Conservation (phyloP, 2,329 filamentous ascomycete species). For the Hypoxylon sp. region DNA sequence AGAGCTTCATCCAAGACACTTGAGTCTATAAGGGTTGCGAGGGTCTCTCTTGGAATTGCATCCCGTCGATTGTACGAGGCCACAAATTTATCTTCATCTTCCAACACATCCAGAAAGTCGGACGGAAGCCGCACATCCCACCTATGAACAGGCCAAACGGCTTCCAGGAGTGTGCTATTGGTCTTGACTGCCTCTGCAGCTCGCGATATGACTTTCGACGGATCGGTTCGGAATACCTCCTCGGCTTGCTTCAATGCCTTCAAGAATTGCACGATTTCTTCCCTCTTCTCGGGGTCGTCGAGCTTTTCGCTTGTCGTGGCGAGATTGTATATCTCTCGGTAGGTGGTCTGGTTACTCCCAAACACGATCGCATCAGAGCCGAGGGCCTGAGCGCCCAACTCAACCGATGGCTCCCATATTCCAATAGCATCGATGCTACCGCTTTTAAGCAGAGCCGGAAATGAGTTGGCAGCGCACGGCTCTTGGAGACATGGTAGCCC, state of each 20-base stretch:
- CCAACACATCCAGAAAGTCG: conserved; percentile 42
- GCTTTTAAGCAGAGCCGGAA: conserved; percentile 43
- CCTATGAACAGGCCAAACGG: conserved; percentile 43
- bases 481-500: conserved; percentile 43
- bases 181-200: conserved; percentile 41
- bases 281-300: conserved; percentile 39
- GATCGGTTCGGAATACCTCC: conserved; percentile 41
- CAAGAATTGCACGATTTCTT: conserved; percentile 46
- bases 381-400: conserved; percentile 44
- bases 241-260: conserved; percentile 44
- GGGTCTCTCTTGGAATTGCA: conserved; percentile 28
- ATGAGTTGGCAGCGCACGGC: conserved; percentile 44
- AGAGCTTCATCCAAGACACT: conserved; percentile 38
- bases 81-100: conserved; percentile 43
- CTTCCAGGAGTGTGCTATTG: conserved; percentile 37
- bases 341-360: conserved; percentile 42
- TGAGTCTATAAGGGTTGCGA: conserved; percentile 37
- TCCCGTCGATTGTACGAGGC: conserved; percentile 26
- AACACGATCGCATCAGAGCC: conserved; percentile 43
- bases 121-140: conserved; percentile 42
- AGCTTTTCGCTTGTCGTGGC: conserved; percentile 47
- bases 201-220: conserved; percentile 40
- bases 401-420: conserved; percentile 48
- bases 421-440: conserved; percentile 46
- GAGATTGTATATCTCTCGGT: conserved; percentile 49